phyloP scores from a whole-genome alignment of 1,139 yeast genomes.

The Debaryomyces sp. region DNA sequence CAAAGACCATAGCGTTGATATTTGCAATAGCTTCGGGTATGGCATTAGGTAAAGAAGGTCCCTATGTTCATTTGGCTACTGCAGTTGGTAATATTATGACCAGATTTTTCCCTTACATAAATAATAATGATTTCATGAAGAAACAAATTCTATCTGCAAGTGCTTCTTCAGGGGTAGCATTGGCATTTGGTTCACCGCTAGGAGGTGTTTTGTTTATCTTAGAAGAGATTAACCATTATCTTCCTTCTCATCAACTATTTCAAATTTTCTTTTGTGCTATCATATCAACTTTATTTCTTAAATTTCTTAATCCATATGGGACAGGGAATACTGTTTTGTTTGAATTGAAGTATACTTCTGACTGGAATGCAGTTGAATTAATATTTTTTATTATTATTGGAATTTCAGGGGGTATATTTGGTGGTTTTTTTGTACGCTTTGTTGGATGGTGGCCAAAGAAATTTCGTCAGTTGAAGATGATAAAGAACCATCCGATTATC shows the following conservation, averaged over 20 bases:
- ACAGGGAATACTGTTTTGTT: slow-evolving; percentile 65
- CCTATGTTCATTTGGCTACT: slow-evolving; percentile 71
- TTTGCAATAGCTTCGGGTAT: slow-evolving; percentile 69
- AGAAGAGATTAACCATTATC: slow-evolving; percentile 65
- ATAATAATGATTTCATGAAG: slow-evolving; percentile 54
- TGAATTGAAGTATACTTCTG: slow-evolving; percentile 56
- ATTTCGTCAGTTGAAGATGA: slow-evolving; percentile 36
- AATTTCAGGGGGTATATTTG: slow-evolving; percentile 59
- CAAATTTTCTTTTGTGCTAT: slow-evolving; percentile 65
- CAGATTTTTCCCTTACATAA: slow-evolving; percentile 52
- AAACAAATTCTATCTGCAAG: slow-evolving; percentile 66
- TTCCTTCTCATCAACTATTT: slow-evolving; percentile 60
- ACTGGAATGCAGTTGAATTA: slow-evolving; percentile 57
- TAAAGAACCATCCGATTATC: slow-evolving; percentile 44
- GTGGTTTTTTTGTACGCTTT: slow-evolving; percentile 56
- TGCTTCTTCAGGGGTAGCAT: slow-evolving; percentile 69
- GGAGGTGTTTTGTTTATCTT: slow-evolving; percentile 70
- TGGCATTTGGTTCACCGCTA: slow-evolving; percentile 70
- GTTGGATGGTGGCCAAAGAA: slow-evolving; percentile 52
- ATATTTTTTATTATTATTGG: slow-evolving; percentile 53
- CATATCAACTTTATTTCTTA: slow-evolving; percentile 56
- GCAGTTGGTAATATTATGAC: slow-evolving; percentile 64
- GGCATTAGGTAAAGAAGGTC: slow-evolving; percentile 72
- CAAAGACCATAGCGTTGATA: slow-evolving; percentile 54
- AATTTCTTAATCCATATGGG: slow-evolving; percentile 62